A percentile compares a stretch with the other conserved stretches of the same genome.
phyloP scores from a whole-genome alignment of 495 filamentous ascomycete species.

The Pyrenula aspistea region DNA sequence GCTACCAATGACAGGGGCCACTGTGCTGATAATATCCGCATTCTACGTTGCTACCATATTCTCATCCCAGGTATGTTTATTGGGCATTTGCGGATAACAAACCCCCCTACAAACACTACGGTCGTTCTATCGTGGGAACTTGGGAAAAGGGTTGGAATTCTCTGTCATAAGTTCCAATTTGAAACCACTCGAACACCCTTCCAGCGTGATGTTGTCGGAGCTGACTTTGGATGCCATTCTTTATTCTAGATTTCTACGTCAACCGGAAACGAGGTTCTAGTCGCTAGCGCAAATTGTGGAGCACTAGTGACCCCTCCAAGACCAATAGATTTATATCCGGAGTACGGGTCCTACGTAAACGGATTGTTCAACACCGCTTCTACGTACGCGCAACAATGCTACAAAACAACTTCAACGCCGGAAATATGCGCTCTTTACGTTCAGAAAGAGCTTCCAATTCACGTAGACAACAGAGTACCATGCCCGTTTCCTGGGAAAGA shows the following conservation, averaged over 20 bases:
- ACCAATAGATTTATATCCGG: neutral
- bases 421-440: neutral
- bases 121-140: neutral
- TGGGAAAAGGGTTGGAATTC: neutral
- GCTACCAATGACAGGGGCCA: neutral
- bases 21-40: neutral
- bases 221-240: neutral
- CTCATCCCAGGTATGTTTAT: neutral
- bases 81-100: neutral
- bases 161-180: neutral
- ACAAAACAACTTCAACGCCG: neutral
- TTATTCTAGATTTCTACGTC: neutral
- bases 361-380: neutral
- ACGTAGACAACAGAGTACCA: constrained; percentile 4
- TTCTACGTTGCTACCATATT: neutral
- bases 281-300: neutral
- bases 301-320: neutral
- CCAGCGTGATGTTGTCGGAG: neutral
- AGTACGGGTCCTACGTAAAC: neutral
- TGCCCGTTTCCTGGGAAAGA: constrained; percentile 15
- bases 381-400: neutral
- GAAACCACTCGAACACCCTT: neutral
- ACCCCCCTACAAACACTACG: neutral
- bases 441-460: neutral
- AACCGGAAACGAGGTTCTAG: neutral